Base-by-base conservation (phyloP, 768 basidiomycete genomes). In the Phaeotremella fagi region DNA sequence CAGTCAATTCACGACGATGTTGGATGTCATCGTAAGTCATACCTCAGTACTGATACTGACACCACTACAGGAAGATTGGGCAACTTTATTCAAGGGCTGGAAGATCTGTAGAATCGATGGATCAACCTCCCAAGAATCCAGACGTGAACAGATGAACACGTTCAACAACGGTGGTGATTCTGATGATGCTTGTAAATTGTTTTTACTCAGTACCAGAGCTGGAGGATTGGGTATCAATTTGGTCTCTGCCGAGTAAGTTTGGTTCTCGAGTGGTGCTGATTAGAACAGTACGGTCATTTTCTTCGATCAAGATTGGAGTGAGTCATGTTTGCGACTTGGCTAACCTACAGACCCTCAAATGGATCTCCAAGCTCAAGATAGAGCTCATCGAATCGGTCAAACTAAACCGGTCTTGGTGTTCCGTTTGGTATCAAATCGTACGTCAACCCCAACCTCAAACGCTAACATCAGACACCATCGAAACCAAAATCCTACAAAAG, bases 311-410 rank as follows among this genome's bases (percentile, higher is more conserved):
- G 88, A 90, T 71, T 90, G 88, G 88, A 72, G 85, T 90, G 70
- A 64, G 68, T 60, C 12, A 2, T 25, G 4, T 3, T 28, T 15
- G 20, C 45, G 42, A 23, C 59, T 55, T 33, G 56, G 65, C 45
- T 64, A 64, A 44, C 89, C 64, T 33, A 11, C 37, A 62, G 68
- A 74, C 43, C 91, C 92, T 0, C 92, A 95, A 77, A 91, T 92
- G 84, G 94, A 99, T 60, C 79, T 88, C 2, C 94, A 99, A 76
- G 94, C 94, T 0, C 88, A 91, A 70, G 94, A 95, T 63, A 81
- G 94, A 29, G 91, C 91, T 0, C 94, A 99, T 74, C 83, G 95
- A 11, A 97, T 99, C 44, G 94, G 94, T 1, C 94, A 97, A 76
- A 95, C 83, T 25, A 84, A 79, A 60, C 90, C 90, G 0, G 90